Base-by-base conservation (phyloP, 2,329 filamentous ascomycete genomes). In the Camptophora hylomeconis region DNA sequence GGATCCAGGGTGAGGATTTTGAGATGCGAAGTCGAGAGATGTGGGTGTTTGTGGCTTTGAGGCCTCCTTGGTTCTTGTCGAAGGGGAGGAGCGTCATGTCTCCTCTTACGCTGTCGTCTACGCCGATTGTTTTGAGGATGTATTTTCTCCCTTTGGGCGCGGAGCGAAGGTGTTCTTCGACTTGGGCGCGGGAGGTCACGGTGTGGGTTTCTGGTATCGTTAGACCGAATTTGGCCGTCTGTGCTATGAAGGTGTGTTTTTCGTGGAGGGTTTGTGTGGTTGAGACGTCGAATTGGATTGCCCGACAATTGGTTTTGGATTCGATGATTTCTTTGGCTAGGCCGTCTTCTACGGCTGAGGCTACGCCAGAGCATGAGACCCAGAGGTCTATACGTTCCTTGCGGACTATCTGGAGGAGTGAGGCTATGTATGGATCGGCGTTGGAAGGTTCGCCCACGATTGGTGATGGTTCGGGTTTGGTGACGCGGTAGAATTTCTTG, bases 351-450 rank as follows among this genome's bases (percentile, higher is more conserved):
- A 76, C 51, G 0, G 72, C 73, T 1, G 67, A 70, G 1, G 67
- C 63, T 6, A 78, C 71, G n/a, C 72, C 74, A 0, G 77, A 81
- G 42, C 77, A 81, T 12, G 71, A 74, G 3, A 84, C 69, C 78
- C 79, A 86, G 3, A 84, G 52, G 32, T 81, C 68, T 4, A 80
- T 64, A 1, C 63, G 58, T 38, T 84, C 75, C 1, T 54, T 48
- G 5, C 60, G 47, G 21, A 82, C 60, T 15, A 83, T 62, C 6
- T 68, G 52, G 2, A 79, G 48, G 3, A 84, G 49, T 0, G 57
- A 55, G 9, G 61, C 52, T 9, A 69, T 59, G 42, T 84, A 82
- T 1, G 52, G 51, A 11, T 61, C 56, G 16, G 39, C 41, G 14
- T 48, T 53, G n/a, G n/a, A n/a, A n/a, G n/a, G n/a, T n/a, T n/a